These are phyloP conservation scores for Hypoxylon rubiginosum DNA, from an alignment of 2,329 filamentous ascomycete genomes.

Conservation along the genomic window DNA sequence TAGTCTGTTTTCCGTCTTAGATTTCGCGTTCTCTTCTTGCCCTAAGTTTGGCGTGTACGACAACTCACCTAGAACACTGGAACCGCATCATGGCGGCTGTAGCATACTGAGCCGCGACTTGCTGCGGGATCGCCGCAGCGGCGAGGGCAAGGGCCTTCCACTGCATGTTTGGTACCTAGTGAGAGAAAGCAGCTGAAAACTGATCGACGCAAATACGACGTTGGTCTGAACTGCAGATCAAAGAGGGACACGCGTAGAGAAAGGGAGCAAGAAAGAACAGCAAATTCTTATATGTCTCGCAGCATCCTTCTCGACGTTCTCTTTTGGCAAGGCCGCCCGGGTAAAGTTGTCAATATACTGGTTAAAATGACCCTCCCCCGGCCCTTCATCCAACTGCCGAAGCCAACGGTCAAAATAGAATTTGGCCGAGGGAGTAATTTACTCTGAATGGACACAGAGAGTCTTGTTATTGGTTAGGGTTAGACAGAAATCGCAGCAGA, in stretches of 20 bases:
- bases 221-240: conserved; percentile 33
- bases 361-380: conserved; percentile 26
- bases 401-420: conserved; percentile 29
- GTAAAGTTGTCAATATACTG: conserved; percentile 28
- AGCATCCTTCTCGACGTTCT: neutral
- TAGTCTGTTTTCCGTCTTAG: conserved; percentile 38
- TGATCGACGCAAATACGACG: conserved; percentile 32
- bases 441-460: conserved; percentile 15
- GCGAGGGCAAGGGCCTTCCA: conserved; percentile 39
- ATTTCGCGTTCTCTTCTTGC: neutral
- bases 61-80: conserved; percentile 40
- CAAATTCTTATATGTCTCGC: conserved; percentile 30
- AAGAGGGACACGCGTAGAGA: neutral
- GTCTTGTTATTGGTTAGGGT: conserved; percentile 21
- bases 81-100: conserved; percentile 44
- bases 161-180: conserved; percentile 35
- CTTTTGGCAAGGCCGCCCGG: conserved; percentile 33
- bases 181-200: conserved; percentile 24
- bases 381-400: conserved; percentile 30
- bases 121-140: conserved; percentile 38
- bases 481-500: conserved; percentile 19
- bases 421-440: conserved; percentile 33
- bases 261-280: conserved; percentile 2
- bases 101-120: conserved; percentile 40
- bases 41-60: conserved; percentile 2